Percentiles rank a stretch among this genome's conserved stretches.
phyloP scores from a whole-genome alignment of 2,329 filamentous ascomycete genomes.

The Chrysoporthe deuterocubensis region DNA sequence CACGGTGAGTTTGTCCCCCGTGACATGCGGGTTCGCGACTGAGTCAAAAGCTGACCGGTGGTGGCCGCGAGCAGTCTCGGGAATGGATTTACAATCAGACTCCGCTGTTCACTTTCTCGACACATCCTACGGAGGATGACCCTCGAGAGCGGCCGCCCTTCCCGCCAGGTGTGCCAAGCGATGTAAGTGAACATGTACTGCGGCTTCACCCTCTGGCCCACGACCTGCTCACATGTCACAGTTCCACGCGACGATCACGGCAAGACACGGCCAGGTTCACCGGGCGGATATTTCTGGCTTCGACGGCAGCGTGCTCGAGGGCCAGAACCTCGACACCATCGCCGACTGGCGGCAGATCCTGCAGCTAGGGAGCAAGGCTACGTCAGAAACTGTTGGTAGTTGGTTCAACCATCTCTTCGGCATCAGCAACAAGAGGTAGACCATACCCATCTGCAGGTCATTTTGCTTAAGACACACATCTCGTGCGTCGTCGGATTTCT shows the following conservation, averaged over 20 bases:
- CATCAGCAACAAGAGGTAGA: constrained; percentile 3
- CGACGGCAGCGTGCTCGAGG: constrained; percentile 30
- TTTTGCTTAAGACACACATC: neutral
- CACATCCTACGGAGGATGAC: constrained; percentile 62
- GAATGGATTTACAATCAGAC: constrained; percentile 87
- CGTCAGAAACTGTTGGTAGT: constrained; percentile 29
- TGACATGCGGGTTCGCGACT: constrained; percentile 18
- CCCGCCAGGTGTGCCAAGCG: constrained; percentile 51
- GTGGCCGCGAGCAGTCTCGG: constrained; percentile 48
- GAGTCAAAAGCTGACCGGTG: neutral
- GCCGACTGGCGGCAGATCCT: constrained; percentile 37
- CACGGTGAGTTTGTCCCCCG: constrained; percentile 47
- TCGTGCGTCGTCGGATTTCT: neutral
- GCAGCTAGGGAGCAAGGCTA: constrained; percentile 18
- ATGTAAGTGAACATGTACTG: constrained; percentile 41
- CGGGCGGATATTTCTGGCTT: constrained; percentile 35
- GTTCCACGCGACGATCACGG: constrained; percentile 42
- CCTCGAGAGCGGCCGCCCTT: constrained; percentile 57
- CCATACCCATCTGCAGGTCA: neutral
- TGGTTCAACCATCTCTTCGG: constrained; percentile 40
- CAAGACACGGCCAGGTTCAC: constrained; percentile 45
- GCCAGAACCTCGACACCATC: constrained; percentile 34
- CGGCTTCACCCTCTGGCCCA: no score
- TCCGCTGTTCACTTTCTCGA: constrained; percentile 77
- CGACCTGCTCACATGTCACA: neutral